phyloP scores from a whole-genome alignment of 805 yeast genomes.

The Candida sakaeoensis region DNA sequence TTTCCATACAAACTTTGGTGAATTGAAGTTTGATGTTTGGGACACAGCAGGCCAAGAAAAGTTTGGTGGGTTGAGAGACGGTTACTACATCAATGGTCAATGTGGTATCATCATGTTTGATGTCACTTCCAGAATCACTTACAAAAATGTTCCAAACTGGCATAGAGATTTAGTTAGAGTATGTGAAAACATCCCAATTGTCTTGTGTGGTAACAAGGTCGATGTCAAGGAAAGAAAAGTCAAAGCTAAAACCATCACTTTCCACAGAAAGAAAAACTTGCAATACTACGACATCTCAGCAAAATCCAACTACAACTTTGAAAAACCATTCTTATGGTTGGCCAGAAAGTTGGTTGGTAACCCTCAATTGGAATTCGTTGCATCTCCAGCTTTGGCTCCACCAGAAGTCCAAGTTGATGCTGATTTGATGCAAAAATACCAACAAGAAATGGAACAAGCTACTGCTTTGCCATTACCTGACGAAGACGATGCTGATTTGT shows the following conservation, averaged over 20 bases:
- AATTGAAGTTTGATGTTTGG: conserved; percentile 99
- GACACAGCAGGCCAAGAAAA: conserved; percentile 99
- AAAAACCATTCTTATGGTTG: conserved; percentile 99
- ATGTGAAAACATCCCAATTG: conserved; percentile 99
- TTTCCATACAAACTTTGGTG: conserved; percentile 97
- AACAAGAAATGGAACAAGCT: conserved; percentile 99
- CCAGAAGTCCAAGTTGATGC: conserved; percentile 98
- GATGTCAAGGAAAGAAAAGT: conserved; percentile 99
- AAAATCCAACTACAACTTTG: conserved; percentile 98
- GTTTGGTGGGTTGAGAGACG: conserved; percentile 99
- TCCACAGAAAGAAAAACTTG: conserved; percentile 99
- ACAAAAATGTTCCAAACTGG: conserved; percentile 99
- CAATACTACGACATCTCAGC: conserved; percentile 99
- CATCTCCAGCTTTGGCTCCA: conserved; percentile 99
- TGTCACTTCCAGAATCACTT: conserved; percentile 98
- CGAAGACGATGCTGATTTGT: conserved; percentile 99
- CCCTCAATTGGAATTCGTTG: conserved; percentile 97
- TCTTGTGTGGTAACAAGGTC: conserved; percentile 98
- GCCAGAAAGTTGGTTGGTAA: conserved; percentile 99
- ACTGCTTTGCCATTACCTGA: conserved; percentile 99
- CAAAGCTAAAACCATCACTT: conserved; percentile 98
- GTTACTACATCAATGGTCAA: conserved; percentile 98
- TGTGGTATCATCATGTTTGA: conserved; percentile 99
- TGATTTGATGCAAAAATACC: conserved; percentile 95
- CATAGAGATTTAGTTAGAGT: conserved; percentile 99